These are phyloP conservation scores for Exutisphaerella laricina DNA, from an alignment of 2,329 filamentous ascomycete genomes.

Conservation along the genomic window DNA sequence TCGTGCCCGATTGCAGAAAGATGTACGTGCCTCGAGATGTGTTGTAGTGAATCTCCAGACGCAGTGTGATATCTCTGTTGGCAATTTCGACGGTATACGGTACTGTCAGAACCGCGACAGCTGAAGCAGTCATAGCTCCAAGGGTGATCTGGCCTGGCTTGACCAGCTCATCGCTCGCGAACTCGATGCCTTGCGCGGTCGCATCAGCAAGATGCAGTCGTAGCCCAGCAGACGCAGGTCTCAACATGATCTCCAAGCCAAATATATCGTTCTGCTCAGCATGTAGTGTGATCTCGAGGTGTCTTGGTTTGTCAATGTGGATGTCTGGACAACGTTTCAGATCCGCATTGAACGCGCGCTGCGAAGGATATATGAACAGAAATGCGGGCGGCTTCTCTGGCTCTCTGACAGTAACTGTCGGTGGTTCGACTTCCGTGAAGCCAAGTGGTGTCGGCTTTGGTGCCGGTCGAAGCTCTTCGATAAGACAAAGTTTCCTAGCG, in stretches of 20 bases:
- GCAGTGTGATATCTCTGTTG: conserved; percentile 63
- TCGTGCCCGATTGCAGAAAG: conserved; percentile 56
- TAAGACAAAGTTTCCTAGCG: conserved; percentile 58
- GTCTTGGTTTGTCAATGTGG: conserved; percentile 72
- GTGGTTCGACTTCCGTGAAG: conserved; percentile 40
- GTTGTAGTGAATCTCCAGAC: conserved; percentile 48
- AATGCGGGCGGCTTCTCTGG: conserved; percentile 34
- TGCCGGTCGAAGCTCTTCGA: conserved; percentile 52
- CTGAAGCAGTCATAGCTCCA: conserved; percentile 30
- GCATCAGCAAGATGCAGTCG: conserved; percentile 51
- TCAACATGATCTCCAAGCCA: conserved; percentile 47
- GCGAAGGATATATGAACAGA: conserved; percentile 67
- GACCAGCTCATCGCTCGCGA: neutral
- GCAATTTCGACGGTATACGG: conserved; percentile 83
- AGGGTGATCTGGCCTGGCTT: conserved; percentile 23
- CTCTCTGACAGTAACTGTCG: conserved; percentile 17
- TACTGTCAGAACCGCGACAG: conserved; percentile 55
- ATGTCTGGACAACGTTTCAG: conserved; percentile 64
- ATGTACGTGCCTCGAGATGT: conserved; percentile 25
- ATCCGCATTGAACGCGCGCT: conserved; percentile 62
- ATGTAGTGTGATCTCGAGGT: conserved; percentile 65
- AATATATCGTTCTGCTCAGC: conserved; percentile 67
- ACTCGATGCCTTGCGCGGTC: conserved; percentile 20
- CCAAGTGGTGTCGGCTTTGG: conserved; percentile 43
- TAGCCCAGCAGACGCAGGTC: conserved; percentile 56